Base-by-base conservation (phyloP, 306 rosid species). In the Quercus rubra region DNA sequence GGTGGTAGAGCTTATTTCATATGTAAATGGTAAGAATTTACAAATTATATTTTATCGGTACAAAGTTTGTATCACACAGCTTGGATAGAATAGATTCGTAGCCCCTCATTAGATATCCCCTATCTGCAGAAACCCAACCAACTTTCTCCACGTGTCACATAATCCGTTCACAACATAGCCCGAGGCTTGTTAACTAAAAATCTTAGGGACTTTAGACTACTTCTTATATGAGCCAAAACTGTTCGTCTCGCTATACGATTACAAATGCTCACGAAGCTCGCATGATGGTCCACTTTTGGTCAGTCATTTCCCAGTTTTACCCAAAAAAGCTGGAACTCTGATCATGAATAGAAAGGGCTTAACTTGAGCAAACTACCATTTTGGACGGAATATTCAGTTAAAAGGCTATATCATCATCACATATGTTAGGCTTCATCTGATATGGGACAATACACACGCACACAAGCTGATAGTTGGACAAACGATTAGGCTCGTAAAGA, bases 81-180 rank as follows among this genome's bases (percentile, higher is more conserved):
- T 76, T 55, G 85, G 97, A 89, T 89, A 85, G 85, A 95, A 89
- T 89, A 85, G 83, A 74, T 72, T 17, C 62, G 63, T 51, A 75
- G 79, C 92, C 90, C 82, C 70, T 78, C 73, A 71, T 75, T 86
- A 46, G 90, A 91, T 89, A 81, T 84, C 87, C 85, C 83, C 79
- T 83, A 95, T 95, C 99, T 78, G 73, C 41, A 27, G 13, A 9
- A 12, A 28, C 38, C 98, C 96, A 91, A 90, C 73, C 1, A 14
- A 1, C 3, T 70, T 75, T 38, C 3, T 74, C 88, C 96, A 88
- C 90, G 89, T 90, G 97, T 85, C 87, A 70, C 55, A 19, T 79
- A 79, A 86, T 87, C 88, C 55, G 3, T 68, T 73, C 17, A n/a
- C 25, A 72, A 79, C 43, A 23, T 23, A 23, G 52, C 17, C 27